phyloP scores from a whole-genome alignment of 345 rosid species.

The Acer saccharum region DNA sequence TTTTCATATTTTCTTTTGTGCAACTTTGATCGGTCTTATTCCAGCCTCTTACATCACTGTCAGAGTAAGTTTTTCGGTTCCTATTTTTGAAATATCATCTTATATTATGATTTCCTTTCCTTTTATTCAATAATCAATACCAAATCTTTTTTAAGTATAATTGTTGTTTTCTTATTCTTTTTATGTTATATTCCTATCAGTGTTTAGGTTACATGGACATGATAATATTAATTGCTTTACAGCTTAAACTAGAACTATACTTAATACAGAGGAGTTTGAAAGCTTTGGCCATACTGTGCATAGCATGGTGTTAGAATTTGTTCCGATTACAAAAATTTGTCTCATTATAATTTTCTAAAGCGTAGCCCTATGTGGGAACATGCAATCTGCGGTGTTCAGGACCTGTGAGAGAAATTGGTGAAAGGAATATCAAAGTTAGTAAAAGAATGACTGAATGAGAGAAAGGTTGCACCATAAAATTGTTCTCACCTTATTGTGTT shows the following conservation, averaged over 20 bases:
- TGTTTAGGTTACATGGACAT: neutral
- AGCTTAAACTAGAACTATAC: neutral
- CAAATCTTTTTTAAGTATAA: neutral
- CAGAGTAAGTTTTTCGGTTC: slow-evolving; percentile 52
- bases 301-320: neutral
- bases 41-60: slow-evolving; percentile 96
- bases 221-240: neutral
- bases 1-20: slow-evolving; percentile 88
- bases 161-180: neutral
- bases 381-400: neutral
- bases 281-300: neutral
- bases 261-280: neutral
- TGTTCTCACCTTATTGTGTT: neutral
- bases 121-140: too few relatives aligned
- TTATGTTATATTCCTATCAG: neutral
- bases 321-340: neutral
- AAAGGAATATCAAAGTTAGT: neutral
- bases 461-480: neutral
- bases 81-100: slow-evolving; percentile 7
- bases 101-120: neutral
- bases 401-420: neutral
- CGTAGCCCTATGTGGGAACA: neutral
- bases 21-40: slow-evolving; percentile 85
- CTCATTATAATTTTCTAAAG: neutral
- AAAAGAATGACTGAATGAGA: neutral